phyloP scores from a whole-genome alignment of 768 basidiomycete species.

The Collybiopsis luxurians region DNA sequence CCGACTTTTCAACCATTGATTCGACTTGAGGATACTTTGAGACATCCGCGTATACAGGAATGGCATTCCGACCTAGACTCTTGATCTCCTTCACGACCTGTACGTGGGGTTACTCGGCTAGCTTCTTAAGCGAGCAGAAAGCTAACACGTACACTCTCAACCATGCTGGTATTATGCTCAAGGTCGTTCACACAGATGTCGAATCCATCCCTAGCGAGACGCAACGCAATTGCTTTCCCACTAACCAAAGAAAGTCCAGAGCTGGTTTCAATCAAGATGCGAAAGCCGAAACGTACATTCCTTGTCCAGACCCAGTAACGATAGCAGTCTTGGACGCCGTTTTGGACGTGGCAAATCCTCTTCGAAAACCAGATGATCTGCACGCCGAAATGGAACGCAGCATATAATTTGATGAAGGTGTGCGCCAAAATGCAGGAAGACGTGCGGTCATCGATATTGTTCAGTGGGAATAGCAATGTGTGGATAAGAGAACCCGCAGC shows the following conservation, averaged over 20 bases:
- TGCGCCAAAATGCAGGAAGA: too few relatives aligned
- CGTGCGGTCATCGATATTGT: too few relatives aligned
- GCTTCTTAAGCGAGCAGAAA: too few relatives aligned
- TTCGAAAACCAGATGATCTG: neutral
- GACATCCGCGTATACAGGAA: conserved; percentile 24
- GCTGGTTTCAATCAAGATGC: too few relatives aligned
- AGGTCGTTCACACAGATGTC: conserved; percentile 35
- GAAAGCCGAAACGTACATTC: neutral
- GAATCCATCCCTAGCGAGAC: conserved; percentile 35
- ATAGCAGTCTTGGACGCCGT: conserved; percentile 1
- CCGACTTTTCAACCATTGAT: conserved; percentile 21
- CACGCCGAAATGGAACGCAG: too few relatives aligned
- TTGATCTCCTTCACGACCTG: conserved; percentile 19
- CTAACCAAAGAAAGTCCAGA: neutral
- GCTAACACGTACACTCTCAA: conserved; percentile 10
- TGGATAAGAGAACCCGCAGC: too few relatives aligned
- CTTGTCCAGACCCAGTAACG: conserved; percentile 4
- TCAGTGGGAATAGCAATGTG: too few relatives aligned
- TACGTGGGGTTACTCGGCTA: neutral
- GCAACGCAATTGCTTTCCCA: conserved; percentile 34
- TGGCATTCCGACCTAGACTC: conserved; percentile 15
- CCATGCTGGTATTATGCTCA: conserved; percentile 15
- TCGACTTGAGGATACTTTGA: conserved; percentile 29
- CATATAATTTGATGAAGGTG: too few relatives aligned
- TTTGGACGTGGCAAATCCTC: neutral